Evolutionary conservation across 192 early-diverging fungal species (phyloP).

Genomic region (Mortierella alpina): DNA sequence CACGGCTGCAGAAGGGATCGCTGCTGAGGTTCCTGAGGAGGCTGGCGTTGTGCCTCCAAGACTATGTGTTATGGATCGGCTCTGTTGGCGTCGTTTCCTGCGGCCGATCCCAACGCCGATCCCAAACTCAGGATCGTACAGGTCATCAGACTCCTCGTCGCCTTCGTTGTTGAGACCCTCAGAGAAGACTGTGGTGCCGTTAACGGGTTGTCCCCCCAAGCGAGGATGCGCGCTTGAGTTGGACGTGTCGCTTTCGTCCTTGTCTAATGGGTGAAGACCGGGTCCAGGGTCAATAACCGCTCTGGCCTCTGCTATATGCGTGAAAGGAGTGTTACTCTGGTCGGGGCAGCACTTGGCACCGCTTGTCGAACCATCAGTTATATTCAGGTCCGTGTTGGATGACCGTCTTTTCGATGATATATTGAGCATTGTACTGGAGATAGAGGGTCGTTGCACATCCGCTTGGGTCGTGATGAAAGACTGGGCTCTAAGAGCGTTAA

Average conservation of each 20-base stretch:
- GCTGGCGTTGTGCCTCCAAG: not conserved
- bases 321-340: no score
- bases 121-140: slow-evolving; percentile 42
- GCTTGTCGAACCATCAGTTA: no score
- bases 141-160: slow-evolving; percentile 19
- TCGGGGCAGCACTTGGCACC: no score
- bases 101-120: slow-evolving; percentile 20
- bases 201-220: not conserved
- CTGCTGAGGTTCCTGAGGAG: not conserved
- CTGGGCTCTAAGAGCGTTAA: not conserved
- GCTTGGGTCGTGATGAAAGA: not conserved
- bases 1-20: slow-evolving; percentile 24
- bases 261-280: no score
- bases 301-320: no score
- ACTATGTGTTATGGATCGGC: not conserved
- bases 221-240: not conserved
- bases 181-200: not conserved
- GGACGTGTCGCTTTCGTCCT: no score
- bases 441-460: no score
- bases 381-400: not conserved
- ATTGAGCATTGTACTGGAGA: not conserved
- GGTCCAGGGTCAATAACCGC: no score
- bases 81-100: not conserved
- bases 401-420: not conserved
- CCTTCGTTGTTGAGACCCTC: not conserved